phyloP scores from a whole-genome alignment of 192 early-diverging fungal species.

The Mortierella antarctica region DNA sequence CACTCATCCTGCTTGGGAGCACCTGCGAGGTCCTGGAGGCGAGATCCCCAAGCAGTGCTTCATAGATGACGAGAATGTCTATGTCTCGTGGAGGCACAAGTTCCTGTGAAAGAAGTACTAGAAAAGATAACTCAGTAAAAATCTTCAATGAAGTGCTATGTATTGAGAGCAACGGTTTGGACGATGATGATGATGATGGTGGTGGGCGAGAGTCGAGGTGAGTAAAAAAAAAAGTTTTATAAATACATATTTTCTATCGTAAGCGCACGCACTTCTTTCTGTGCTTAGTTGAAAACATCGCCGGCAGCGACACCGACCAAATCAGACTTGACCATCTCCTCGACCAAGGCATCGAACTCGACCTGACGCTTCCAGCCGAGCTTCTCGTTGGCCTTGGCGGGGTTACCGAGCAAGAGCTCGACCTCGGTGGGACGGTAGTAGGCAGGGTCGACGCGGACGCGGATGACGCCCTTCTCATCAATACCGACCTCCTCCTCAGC shows the following conservation, averaged over 20 bases:
- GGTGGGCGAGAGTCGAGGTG: no score
- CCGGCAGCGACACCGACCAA: constrained; percentile 58
- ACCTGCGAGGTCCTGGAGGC: no score
- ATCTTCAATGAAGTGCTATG: no score
- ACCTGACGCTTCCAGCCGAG: constrained; percentile 81
- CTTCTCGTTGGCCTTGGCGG: constrained; percentile 75
- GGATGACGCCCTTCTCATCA: constrained; percentile 61
- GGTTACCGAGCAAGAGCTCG: constrained; percentile 77
- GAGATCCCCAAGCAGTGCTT: neutral
- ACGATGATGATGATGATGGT: no score
- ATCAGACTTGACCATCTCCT: constrained; percentile 77
- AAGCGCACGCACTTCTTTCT: neutral
- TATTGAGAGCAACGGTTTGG: no score
- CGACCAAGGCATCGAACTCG: constrained; percentile 75
- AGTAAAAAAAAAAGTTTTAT: neutral
- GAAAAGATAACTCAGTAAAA: no score
- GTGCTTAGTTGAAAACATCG: constrained; percentile 44
- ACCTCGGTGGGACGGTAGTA: constrained; percentile 88
- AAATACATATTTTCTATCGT: constrained; percentile 1
- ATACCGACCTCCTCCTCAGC: constrained; percentile 70
- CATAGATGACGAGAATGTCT: no score
- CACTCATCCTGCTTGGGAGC: no score
- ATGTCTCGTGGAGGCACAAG: no score
- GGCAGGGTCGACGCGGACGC: constrained; percentile 73
- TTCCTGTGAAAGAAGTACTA: no score